These are phyloP conservation scores for Pestalotiopsis sp. DNA, from an alignment of 2,329 filamentous ascomycete genomes.

Conservation along the genomic window DNA sequence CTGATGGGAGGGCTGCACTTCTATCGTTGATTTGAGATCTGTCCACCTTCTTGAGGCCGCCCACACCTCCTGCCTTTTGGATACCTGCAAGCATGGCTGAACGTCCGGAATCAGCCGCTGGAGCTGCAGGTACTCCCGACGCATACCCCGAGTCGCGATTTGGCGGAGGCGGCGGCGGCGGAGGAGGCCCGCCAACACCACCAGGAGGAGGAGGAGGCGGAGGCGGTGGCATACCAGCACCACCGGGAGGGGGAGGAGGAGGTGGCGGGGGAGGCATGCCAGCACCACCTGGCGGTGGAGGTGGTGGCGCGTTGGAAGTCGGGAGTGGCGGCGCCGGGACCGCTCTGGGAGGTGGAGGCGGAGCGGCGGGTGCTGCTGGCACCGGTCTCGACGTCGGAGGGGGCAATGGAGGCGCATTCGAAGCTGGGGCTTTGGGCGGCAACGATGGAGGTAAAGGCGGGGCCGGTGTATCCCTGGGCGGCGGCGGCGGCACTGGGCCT, in stretches of 20 bases:
- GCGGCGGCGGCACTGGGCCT: constrained; percentile 72
- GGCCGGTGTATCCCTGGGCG: constrained; percentile 49
- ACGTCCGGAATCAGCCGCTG: constrained; percentile 47
- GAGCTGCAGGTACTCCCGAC: constrained; percentile 52
- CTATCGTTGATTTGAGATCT: constrained; percentile 70
- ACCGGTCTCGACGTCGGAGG: constrained; percentile 49
- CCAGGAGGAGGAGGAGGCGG: constrained; percentile 37
- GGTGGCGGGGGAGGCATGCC: constrained; percentile 21
- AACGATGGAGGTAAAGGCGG: constrained; percentile 42
- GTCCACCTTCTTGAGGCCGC: constrained; percentile 75
- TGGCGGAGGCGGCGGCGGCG: constrained; percentile 57
- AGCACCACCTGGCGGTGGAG: constrained; percentile 15
- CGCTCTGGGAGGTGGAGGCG: constrained; percentile 48
- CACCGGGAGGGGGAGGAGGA: constrained; percentile 15
- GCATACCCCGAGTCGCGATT: constrained; percentile 61
- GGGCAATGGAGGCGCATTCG: constrained; percentile 50
- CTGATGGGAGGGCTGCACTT: constrained; percentile 62
- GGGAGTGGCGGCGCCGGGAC: constrained; percentile 38
- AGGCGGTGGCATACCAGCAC: constrained; percentile 31
- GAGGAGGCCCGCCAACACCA: constrained; percentile 36
- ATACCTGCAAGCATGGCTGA: constrained; percentile 72
- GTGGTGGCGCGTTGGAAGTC: constrained; percentile 22
- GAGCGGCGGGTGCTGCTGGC: constrained; percentile 35
- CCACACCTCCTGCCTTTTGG: constrained; percentile 67
- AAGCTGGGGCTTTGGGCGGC: constrained; percentile 49